Conservation (phyloP, 1,139 yeast genomes). For the Tardiomyces digboiensis region DNA sequence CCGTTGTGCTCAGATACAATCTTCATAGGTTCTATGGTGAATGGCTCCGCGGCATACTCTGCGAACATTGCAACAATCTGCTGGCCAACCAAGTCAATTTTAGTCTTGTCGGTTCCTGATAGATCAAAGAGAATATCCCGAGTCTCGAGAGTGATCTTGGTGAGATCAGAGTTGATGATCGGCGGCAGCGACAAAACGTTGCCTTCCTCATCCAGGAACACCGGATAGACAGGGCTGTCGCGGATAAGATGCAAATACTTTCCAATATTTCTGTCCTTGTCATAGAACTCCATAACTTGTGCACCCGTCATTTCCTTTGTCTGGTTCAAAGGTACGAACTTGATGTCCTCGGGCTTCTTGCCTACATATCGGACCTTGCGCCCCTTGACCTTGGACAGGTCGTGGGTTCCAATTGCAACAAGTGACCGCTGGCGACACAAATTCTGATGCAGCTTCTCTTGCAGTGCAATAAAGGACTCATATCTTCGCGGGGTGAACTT, state of each 20-base stretch:
- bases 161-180: constrained; percentile 85
- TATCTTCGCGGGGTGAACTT: constrained; percentile 75
- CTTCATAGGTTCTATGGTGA: constrained; percentile 77
- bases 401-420: constrained; percentile 99
- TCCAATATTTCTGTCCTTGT: constrained; percentile 81
- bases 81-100: constrained; percentile 83
- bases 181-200: constrained; percentile 94
- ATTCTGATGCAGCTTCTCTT: constrained; percentile 93
- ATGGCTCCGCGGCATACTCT: constrained; percentile 55
- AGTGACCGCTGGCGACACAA: constrained; percentile 94
- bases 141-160: constrained; percentile 81
- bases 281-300: constrained; percentile 82
- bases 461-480: constrained; percentile 91
- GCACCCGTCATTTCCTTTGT: constrained; percentile 64
- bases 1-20: constrained; percentile 77
- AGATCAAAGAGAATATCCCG: constrained; percentile 86
- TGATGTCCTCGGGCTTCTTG: constrained; percentile 66
- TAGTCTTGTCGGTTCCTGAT: constrained; percentile 93
- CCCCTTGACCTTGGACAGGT: constrained; percentile 68
- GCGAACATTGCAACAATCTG: constrained; percentile 96
- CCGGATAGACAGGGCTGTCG: constrained; percentile 87
- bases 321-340: constrained; percentile 74
- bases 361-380: constrained; percentile 84
- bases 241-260: constrained; percentile 82
- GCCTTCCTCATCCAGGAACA: constrained; percentile 69